phyloP scores from a whole-genome alignment of 2,329 filamentous ascomycete species.

The Huntiella bhutanensis region DNA sequence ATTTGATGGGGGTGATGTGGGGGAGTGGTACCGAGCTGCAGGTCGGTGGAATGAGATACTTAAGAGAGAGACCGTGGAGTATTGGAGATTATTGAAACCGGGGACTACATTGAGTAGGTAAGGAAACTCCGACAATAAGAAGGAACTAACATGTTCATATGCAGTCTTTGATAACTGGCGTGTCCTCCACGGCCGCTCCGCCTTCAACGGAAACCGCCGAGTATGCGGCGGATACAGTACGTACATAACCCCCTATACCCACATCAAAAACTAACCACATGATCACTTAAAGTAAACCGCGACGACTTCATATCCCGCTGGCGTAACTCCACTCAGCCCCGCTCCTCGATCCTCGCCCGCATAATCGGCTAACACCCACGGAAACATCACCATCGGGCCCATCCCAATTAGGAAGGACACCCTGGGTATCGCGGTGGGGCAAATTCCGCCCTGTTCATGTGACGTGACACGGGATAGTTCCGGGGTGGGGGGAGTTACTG shows the following conservation, averaged over 20 bases:
- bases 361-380: conserved; percentile 11
- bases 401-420: too few species aligned
- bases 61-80: conserved; percentile 44
- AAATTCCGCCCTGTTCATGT: too few species aligned
- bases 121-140: not conserved
- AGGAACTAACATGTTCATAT: not conserved
- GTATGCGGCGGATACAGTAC: conserved; percentile 84
- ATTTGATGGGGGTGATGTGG: conserved; percentile 28
- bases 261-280: not conserved
- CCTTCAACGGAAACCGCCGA: conserved; percentile 66
- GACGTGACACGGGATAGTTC: too few species aligned
- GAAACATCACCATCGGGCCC: too few species aligned
- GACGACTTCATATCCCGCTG: conserved; percentile 68
- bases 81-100: conserved; percentile 64
- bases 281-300: conserved; percentile 40
- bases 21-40: conserved; percentile 64
- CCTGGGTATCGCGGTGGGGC: too few species aligned
- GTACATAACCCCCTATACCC: conserved; percentile 18
- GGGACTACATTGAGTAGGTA: conserved; percentile 56
- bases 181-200: conserved; percentile 68
- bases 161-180: conserved; percentile 92
- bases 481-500: too few species aligned
- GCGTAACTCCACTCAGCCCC: conserved; percentile 46
- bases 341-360: conserved; percentile 21
- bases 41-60: conserved; percentile 54